These are phyloP conservation scores for Chrysanthemum makinoi DNA, from an alignment of 129 eudicot genomes.

Conservation along the genomic window DNA sequence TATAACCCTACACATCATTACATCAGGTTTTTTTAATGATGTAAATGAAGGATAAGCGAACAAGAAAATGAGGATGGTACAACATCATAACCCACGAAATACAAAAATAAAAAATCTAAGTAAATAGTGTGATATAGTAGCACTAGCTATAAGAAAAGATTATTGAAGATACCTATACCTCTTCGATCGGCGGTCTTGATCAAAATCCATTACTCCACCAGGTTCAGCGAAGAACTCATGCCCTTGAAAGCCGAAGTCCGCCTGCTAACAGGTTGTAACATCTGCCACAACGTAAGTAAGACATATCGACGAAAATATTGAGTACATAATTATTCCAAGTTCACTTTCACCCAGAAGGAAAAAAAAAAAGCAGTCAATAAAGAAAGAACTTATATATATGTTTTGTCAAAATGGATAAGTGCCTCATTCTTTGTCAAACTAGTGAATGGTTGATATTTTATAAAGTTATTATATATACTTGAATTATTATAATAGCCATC, in stretches of 20 bases:
- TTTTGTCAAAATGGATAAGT: no score
- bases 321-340: constrained; percentile 18
- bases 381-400: no score
- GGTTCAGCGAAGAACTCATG: constrained; percentile 70
- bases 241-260: constrained; percentile 81
- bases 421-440: no score
- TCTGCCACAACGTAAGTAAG: constrained; percentile 98
- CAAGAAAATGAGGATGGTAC: not conserved
- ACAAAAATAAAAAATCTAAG: no score
- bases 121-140: no score
- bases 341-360: constrained; percentile 2
- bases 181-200: constrained; percentile 77
- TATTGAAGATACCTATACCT: constrained; percentile 46
- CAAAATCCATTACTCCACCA: constrained; percentile 88
- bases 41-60: not conserved
- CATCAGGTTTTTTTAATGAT: no score
- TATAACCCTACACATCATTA: no score
- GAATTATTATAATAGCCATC: no score
- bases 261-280: constrained; percentile 94
- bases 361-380: no score
- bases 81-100: not conserved
- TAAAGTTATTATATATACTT: no score
- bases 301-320: constrained; percentile 75
- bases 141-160: not conserved
- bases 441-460: no score